These are phyloP conservation scores for Porodaedalea pini DNA, from an alignment of 1,284 basidiomycete genomes.

Conservation along the genomic window DNA sequence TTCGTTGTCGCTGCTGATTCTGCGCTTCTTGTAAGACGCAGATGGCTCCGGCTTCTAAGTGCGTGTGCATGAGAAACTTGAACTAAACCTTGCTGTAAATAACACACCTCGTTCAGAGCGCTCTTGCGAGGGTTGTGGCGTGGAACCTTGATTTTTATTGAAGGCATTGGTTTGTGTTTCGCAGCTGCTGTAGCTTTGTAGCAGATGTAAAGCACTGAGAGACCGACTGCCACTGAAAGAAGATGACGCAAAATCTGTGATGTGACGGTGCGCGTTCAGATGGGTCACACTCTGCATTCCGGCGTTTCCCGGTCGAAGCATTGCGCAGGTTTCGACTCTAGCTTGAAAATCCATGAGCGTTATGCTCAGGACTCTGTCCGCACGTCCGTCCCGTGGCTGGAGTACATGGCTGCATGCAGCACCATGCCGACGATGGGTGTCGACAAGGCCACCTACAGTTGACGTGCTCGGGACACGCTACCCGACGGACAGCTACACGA, in stretches of 20 bases:
- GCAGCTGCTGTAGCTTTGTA: too few species aligned
- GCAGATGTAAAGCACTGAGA: too few species aligned
- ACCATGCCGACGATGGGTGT: neutral
- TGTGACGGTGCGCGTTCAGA: neutral
- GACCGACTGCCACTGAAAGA: neutral
- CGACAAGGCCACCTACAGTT: constrained; percentile 9
- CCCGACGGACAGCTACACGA: constrained; percentile 76
- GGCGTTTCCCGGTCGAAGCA: neutral
- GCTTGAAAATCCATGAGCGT: neutral
- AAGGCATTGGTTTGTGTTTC: neutral
- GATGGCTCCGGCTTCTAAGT: constrained; percentile 2
- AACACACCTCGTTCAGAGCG: neutral
- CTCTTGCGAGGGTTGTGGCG: neutral
- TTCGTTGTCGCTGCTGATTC: constrained; percentile 2
- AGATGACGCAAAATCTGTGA: neutral
- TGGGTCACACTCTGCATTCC: neutral
- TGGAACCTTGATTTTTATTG: constrained; percentile 12
- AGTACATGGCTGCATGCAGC: constrained; percentile 6
- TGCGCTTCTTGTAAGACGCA: constrained; percentile 6
- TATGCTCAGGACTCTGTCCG: neutral
- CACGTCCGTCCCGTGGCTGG: neutral
- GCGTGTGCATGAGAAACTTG: neutral
- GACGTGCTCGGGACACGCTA: constrained; percentile 57
- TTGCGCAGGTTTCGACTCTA: neutral
- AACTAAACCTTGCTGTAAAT: neutral